These are phyloP conservation scores for Mycosarcoma maydis DNA, from an alignment of 1,284 basidiomycete species.

Conservation along the genomic window DNA sequence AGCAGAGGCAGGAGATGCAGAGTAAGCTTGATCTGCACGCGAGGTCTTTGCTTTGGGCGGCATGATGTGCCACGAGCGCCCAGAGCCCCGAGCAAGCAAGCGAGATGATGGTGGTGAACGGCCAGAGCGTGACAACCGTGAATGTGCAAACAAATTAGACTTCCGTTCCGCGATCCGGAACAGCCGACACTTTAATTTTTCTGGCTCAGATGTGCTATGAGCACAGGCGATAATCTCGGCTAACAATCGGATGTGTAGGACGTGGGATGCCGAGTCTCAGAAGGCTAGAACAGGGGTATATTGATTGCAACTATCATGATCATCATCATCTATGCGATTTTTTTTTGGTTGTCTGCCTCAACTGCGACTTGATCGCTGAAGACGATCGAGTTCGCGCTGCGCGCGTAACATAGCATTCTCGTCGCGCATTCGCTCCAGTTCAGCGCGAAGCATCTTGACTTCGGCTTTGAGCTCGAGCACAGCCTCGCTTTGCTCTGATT, in stretches of 20 bases:
- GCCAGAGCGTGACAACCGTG: background rate
- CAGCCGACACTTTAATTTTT: slow-evolving; percentile 9
- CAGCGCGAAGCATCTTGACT: slow-evolving; percentile 50
- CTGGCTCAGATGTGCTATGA: background rate
- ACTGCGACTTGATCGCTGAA: slow-evolving; percentile 22
- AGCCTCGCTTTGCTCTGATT: slow-evolving; percentile 35
- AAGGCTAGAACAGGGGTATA: slow-evolving; percentile 3
- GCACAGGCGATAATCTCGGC: slow-evolving; percentile 3
- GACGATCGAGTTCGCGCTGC: slow-evolving; percentile 43
- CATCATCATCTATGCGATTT: background rate
- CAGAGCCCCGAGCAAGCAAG: background rate
- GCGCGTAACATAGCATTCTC: slow-evolving; percentile 57
- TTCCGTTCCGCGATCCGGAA: slow-evolving; percentile 9
- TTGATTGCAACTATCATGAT: background rate
- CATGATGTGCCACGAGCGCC: slow-evolving; percentile 17
- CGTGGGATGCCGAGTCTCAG: background rate
- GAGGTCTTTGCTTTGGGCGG: slow-evolving; percentile 23
- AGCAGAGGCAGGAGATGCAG: slow-evolving; percentile 23
- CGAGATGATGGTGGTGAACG: slow-evolving; percentile 6
- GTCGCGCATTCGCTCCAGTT: slow-evolving; percentile 53
- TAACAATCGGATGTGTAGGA: background rate
- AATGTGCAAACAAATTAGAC: slow-evolving; percentile 7
- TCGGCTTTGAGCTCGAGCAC: slow-evolving; percentile 54
- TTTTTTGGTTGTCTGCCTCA: no score
- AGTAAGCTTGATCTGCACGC: slow-evolving; percentile 12